Percentiles rank a stretch among this genome's conserved stretches.
These are phyloP conservation scores for Amanita exitialis DNA, from an alignment of 768 basidiomycete genomes.

Conservation along the genomic window DNA sequence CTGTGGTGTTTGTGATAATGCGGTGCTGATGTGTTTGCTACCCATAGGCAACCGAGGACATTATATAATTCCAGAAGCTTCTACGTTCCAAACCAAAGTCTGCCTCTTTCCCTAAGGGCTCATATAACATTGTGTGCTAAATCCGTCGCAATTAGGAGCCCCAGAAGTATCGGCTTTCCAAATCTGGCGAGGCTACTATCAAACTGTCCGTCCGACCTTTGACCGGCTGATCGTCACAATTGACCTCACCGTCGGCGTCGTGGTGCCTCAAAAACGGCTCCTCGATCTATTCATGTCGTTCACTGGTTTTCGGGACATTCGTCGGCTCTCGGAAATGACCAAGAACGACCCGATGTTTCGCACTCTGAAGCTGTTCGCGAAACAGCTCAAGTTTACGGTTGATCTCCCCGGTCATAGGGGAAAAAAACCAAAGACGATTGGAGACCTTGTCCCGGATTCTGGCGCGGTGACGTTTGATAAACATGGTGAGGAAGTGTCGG, in stretches of 20 bases:
- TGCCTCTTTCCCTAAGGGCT: no score
- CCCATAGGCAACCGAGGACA: not conserved
- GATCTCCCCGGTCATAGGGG: not conserved
- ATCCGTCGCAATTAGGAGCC: not conserved
- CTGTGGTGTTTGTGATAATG: not conserved
- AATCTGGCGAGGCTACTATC: slow-evolving; percentile 4
- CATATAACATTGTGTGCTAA: not conserved
- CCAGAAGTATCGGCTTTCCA: not conserved
- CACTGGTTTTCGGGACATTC: not conserved
- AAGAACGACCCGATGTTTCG: not conserved
- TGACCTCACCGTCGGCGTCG: slow-evolving; percentile 1
- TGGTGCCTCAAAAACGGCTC: not conserved
- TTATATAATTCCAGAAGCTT: slow-evolving; percentile 4
- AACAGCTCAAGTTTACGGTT: slow-evolving; percentile 1
- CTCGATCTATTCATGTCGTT: not conserved
- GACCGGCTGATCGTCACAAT: not conserved
- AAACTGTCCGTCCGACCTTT: slow-evolving; percentile 5
- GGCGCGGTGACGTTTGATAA: slow-evolving; percentile 1
- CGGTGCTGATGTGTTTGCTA: not conserved
- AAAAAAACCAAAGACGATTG: not conserved
- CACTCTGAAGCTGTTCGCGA: not conserved
- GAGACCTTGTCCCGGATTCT: not conserved
- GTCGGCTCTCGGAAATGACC: not conserved
- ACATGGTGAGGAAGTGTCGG: not conserved
- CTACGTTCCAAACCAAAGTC: not conserved